These are phyloP conservation scores for Ceratobasidium sp. DNA, from an alignment of 1,284 basidiomycete species.

Conservation along the genomic window DNA sequence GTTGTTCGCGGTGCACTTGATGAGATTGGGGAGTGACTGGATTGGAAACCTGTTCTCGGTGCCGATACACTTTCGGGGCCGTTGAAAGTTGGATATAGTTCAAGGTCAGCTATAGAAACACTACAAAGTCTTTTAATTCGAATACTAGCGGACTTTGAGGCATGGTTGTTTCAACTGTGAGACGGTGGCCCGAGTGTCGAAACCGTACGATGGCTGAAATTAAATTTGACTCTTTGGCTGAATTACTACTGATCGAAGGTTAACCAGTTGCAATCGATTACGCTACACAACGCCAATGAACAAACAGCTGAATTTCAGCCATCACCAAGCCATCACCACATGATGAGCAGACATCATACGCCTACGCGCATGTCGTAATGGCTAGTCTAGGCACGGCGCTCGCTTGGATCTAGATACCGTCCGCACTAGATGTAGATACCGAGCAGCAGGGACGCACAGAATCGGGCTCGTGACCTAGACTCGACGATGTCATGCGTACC, in stretches of 20 bases:
- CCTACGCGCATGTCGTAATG: background rate
- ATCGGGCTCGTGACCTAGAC: background rate
- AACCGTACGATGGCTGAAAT: conserved; percentile 5
- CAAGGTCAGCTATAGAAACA: background rate
- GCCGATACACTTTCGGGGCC: too few relatives aligned
- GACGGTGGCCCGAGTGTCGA: background rate
- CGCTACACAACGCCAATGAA: background rate
- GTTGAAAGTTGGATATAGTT: too few relatives aligned
- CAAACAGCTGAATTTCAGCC: background rate
- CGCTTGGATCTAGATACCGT: conserved; percentile 8
- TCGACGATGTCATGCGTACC: background rate
- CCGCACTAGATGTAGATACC: background rate
- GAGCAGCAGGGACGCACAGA: background rate
- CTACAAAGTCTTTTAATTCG: background rate
- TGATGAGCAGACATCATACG: background rate
- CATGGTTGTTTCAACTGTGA: conserved; percentile 1
- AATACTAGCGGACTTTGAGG: background rate
- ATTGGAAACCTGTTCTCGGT: too few relatives aligned
- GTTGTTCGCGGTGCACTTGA: too few relatives aligned
- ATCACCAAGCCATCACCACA: background rate
- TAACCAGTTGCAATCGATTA: background rate
- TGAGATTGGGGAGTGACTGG: too few relatives aligned
- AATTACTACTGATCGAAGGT: background rate
- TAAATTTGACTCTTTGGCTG: background rate
- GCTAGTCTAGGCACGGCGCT: background rate